A percentile compares a stretch with the other conserved stretches of the same genome.
These are phyloP conservation scores for Agrocybe pediades DNA, from an alignment of 768 basidiomycete species.

Conservation along the genomic window DNA sequence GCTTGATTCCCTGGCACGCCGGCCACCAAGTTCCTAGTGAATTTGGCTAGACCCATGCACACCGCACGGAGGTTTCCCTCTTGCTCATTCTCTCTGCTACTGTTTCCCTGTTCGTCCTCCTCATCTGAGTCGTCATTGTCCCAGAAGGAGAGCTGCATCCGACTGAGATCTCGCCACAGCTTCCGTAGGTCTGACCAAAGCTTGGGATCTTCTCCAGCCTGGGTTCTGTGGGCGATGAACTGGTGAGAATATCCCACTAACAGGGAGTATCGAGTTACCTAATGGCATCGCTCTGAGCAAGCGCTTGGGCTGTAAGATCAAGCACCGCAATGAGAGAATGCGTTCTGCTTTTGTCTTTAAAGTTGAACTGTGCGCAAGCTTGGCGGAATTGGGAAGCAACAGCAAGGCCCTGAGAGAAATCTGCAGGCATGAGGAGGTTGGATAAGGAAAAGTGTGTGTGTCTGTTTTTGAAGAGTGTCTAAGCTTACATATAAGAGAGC, in stretches of 20 bases:
- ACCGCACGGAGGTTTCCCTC: constrained; percentile 38
- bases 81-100: constrained; percentile 16
- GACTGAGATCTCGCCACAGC: constrained; percentile 56
- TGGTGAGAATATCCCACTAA: neutral
- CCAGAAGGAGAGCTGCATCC: constrained; percentile 53
- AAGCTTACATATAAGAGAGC: constrained; percentile 23
- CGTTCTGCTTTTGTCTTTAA: constrained; percentile 34
- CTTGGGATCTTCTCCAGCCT: constrained; percentile 39
- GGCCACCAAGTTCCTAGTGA: constrained; percentile 85
- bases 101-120: constrained; percentile 23
- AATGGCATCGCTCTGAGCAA: constrained; percentile 46
- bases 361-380: constrained; percentile 44
- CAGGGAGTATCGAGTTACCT: constrained; percentile 29
- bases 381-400: constrained; percentile 37
- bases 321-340: constrained; percentile 38
- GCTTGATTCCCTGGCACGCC: constrained; percentile 73
- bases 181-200: constrained; percentile 58
- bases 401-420: constrained; percentile 17
- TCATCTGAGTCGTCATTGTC: constrained; percentile 48
- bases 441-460: constrained; percentile 5
- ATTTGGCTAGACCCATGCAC: constrained; percentile 61
- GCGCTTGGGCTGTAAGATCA: constrained; percentile 50
- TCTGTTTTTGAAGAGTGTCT: constrained; percentile 8
- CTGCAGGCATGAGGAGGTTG: constrained; percentile 16
- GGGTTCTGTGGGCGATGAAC: constrained; percentile 23